phyloP scores from a whole-genome alignment of 345 rosid genomes.

The Mallotus nudiflorus region DNA sequence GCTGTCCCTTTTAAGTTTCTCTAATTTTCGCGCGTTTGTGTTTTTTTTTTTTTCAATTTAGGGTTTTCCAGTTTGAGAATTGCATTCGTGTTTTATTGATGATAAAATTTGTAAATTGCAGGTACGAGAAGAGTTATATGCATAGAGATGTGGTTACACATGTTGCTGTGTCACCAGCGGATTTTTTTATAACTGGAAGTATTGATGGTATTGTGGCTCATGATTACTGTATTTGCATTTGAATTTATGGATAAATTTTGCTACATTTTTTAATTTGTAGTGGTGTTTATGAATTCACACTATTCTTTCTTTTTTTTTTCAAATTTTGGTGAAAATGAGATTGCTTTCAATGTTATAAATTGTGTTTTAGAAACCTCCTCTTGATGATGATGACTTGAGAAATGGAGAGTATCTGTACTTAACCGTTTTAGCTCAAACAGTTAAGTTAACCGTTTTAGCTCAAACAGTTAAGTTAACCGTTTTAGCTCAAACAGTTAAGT shows the following conservation, averaged over 20 bases:
- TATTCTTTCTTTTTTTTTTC: too few species aligned
- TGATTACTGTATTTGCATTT: neutral
- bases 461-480: too few species aligned
- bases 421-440: too few species aligned
- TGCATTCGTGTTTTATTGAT: neutral
- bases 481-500: too few species aligned
- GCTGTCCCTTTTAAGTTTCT: neutral
- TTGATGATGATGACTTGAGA: neutral
- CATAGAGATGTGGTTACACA: conserved; percentile 95
- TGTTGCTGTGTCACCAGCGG: conserved; percentile 90
- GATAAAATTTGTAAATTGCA: conserved; percentile 5
- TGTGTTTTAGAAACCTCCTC: too few species aligned
- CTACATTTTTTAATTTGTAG: neutral
- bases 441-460: too few species aligned
- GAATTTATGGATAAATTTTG: too few species aligned
- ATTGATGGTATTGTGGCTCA: conserved; percentile 57
- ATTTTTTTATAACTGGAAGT: conserved; percentile 91
- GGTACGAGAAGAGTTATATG: conserved; percentile 99
- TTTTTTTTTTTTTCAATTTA: neutral
- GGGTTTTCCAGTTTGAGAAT: neutral
- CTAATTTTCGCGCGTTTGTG: too few species aligned
- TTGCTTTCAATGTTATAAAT: neutral
- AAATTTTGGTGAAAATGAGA: neutral
- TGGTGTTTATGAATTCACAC: neutral
- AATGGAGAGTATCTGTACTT: too few species aligned